Evolutionary conservation across 176 grass and related monocot species (phyloP).

Genomic region (Cocos nucifera): DNA sequence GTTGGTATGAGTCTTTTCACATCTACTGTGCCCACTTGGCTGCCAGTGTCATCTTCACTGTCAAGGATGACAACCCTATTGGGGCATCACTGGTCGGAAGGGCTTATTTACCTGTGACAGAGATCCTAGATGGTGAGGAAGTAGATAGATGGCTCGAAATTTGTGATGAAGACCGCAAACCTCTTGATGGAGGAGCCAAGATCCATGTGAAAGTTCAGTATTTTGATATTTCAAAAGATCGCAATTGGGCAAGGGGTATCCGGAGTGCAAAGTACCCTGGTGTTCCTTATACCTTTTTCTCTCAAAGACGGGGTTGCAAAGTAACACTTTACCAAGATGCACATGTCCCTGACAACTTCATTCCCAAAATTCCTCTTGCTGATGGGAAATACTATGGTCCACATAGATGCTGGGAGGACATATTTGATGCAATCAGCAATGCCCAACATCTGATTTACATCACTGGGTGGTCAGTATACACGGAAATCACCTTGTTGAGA

Average conservation of each 20-base stretch:
- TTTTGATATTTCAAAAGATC: constrained; percentile 18
- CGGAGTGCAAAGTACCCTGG: constrained; percentile 18
- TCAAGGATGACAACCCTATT: constrained; percentile 31
- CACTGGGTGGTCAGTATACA: constrained; percentile 20
- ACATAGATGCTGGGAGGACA: constrained; percentile 14
- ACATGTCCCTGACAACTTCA: constrained; percentile 16
- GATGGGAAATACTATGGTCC: constrained; percentile 8
- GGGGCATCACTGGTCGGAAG: constrained; percentile 39
- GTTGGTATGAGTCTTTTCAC: constrained; percentile 61
- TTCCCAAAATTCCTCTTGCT: constrained; percentile 17
- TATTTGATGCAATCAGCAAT: constrained; percentile 18
- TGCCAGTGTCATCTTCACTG: constrained; percentile 49
- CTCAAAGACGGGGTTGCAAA: constrained; percentile 10
- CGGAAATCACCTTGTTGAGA: constrained; percentile 5
- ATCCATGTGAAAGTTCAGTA: constrained; percentile 16
- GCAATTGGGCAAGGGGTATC: constrained; percentile 6
- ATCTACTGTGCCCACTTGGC: constrained; percentile 66
- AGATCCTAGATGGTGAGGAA: constrained; percentile 27
- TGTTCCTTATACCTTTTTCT: constrained; percentile 22
- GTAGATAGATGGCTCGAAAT: constrained; percentile 36
- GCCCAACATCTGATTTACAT: constrained; percentile 22
- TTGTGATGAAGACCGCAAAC: constrained; percentile 18
- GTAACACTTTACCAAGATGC: constrained; percentile 18
- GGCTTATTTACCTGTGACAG: constrained; percentile 36
- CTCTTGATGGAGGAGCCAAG: constrained; percentile 17